Conservation (phyloP, 2,329 filamentous ascomycete genomes). For the Thermothelomyces thermophilus region DNA sequence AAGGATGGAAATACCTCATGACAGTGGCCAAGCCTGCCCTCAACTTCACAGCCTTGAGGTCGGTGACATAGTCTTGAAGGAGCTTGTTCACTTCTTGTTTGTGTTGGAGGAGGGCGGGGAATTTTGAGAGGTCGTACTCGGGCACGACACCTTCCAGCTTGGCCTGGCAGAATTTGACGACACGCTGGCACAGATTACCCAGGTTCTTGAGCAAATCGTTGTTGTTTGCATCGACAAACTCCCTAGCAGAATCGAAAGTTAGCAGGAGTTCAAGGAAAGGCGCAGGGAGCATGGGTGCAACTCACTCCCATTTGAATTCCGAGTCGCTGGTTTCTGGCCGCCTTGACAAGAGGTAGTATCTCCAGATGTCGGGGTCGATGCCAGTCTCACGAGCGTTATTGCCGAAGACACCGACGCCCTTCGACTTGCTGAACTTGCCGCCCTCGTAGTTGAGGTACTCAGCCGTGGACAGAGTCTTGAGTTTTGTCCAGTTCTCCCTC, state of each 20-base stretch:
- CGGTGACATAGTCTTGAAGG: conserved; percentile 59
- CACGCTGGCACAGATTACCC: conserved; percentile 67
- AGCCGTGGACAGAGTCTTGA: conserved; percentile 81
- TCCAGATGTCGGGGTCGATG: conserved; percentile 80
- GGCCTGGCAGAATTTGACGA: conserved; percentile 69
- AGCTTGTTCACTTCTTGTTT: conserved; percentile 58
- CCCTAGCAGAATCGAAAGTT: conserved; percentile 1
- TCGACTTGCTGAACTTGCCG: conserved; percentile 89
- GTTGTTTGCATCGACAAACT: conserved; percentile 61
- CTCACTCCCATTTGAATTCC: conserved; percentile 73
- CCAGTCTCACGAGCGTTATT: conserved; percentile 84
- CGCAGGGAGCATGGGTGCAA: background rate
- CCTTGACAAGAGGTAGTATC: conserved; percentile 82
- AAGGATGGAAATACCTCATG: conserved; percentile 37
- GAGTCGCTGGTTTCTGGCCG: conserved; percentile 81
- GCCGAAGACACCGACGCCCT: conserved; percentile 85
- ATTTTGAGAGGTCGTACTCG: conserved; percentile 50
- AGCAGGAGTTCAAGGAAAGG: background rate
- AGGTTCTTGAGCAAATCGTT: conserved; percentile 75
- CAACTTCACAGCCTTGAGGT: conserved; percentile 66
- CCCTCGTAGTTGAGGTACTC: conserved; percentile 86
- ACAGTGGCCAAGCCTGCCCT: conserved; percentile 59
- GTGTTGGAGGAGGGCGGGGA: conserved; percentile 45
- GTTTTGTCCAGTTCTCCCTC: conserved; percentile 78
- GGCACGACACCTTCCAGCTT: conserved; percentile 68